Base-by-base conservation (phyloP, 208 protist species). In the Herpetomonas samuelpessoai region DNA sequence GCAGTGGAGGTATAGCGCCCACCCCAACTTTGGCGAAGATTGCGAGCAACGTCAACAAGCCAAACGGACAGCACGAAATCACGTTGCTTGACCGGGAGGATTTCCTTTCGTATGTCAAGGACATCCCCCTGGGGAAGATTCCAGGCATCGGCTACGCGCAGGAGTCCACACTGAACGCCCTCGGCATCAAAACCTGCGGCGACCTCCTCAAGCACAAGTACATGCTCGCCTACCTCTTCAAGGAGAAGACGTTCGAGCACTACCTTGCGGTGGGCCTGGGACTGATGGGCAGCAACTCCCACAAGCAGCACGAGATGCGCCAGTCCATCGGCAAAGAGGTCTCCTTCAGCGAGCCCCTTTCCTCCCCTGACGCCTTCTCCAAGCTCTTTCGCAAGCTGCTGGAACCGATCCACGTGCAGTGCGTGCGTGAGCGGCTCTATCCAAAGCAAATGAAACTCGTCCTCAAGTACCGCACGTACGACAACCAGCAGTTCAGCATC, bases 41-140 rank as follows among this genome's bases (percentile, higher is more conserved):
- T 38, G 87, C 81, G 18, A 86, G 88, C 30, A 97, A 98, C 68
- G 72, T 91, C 26, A 95, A 97, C 64, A 98, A 98, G 69, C 96
- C 96, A 14, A 95, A 98, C 62, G 96, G 95, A 1, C 95, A 98
- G 74, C 93, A 95, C 57, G 85, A 92, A 48, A 81, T 95, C 48
- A 66, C 68, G 14, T 76, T 95, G 47, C 66, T 70, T n/a, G 85
- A 70, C 28, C 79, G 80, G n/a, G 75, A 92, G 61, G 82, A 93
- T 14, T 69, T 95, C 16, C 72, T 97, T 9, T 49, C 62, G 7
- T 95, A 92, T 68, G 61, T 96, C 27, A 75, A 76, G 35, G 68
- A 79, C 28, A 76, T 96, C 25, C 79, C 79, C 29, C 75, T 93
- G 18, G 81, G 90, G 29, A 75, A 86, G 60, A 83, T 93, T 14